phyloP scores from a whole-genome alignment of 768 basidiomycete genomes.

The Mycena rebaudengoi region DNA sequence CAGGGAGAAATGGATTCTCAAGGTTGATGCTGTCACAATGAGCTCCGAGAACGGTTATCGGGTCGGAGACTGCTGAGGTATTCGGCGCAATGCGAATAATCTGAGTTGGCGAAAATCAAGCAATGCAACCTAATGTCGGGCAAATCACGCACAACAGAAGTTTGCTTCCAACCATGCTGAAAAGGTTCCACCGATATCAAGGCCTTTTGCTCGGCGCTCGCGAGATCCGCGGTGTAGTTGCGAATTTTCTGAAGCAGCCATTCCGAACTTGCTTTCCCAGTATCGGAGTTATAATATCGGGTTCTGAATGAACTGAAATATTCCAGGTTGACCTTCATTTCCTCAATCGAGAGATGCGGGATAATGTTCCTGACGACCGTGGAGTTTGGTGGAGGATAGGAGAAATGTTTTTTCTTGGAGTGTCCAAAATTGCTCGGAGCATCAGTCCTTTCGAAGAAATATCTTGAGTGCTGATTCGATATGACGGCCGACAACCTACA shows the following conservation, averaged over 20 bases:
- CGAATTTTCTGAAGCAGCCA: conserved; percentile 27
- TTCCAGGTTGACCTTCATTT: neutral
- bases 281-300: conserved; percentile 29
- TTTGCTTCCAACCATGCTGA: conserved; percentile 16
- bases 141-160: conserved; percentile 13
- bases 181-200: conserved; percentile 17
- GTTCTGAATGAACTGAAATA: conserved; percentile 28
- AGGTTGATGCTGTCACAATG: conserved; percentile 38
- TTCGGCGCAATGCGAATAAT: conserved; percentile 36
- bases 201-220: conserved; percentile 12
- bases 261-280: conserved; percentile 32
- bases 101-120: too few species aligned
- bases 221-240: conserved; percentile 17
- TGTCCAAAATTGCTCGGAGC: neutral
- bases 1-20: conserved; percentile 30
- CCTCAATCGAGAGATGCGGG: neutral
- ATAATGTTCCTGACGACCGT: neutral
- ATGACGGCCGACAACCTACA: conserved; percentile 4
- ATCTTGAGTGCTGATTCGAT: too few species aligned
- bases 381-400: conserved; percentile 7
- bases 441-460: conserved; percentile 13
- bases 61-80: conserved; percentile 14
- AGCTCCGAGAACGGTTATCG: conserved; percentile 31
- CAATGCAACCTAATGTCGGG: neutral
- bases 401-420: conserved; percentile 6